Percentiles rank a stretch among this genome's conserved stretches.
These are phyloP conservation scores for Alternaria tenuissima DNA, from an alignment of 2,329 filamentous ascomycete genomes.

Conservation along the genomic window DNA sequence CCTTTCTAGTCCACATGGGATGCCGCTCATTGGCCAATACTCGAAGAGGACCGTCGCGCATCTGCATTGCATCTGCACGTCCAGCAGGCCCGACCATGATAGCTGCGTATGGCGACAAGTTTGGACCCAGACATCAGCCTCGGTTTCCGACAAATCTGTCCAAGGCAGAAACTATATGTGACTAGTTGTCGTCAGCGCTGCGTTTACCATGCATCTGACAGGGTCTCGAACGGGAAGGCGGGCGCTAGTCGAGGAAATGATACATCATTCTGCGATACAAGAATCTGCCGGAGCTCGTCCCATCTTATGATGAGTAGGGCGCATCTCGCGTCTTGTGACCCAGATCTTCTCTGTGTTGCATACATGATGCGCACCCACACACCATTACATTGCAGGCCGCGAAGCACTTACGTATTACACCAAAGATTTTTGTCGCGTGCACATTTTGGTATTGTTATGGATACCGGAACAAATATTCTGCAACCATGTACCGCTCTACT, in stretches of 20 bases:
- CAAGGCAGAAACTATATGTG: constrained; percentile 32
- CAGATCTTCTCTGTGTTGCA: neutral
- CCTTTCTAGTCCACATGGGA: constrained; percentile 21
- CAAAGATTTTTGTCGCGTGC: neutral
- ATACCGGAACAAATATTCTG: neutral
- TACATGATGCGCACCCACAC: neutral
- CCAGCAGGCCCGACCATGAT: constrained; percentile 24
- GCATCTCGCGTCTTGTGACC: constrained; percentile 7
- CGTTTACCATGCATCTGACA: constrained; percentile 22
- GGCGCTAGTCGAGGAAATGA: neutral
- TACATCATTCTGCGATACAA: constrained; percentile 1
- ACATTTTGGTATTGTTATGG: neutral
- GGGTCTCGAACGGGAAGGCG: constrained; percentile 7
- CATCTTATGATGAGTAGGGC: neutral
- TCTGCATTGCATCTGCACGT: constrained; percentile 21
- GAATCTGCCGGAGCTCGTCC: neutral
- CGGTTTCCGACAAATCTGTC: constrained; percentile 20
- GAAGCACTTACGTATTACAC: neutral
- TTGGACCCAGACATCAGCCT: constrained; percentile 25
- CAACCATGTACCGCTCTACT: neutral
- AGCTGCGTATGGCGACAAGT: constrained; percentile 19
- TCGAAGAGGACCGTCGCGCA: constrained; percentile 25
- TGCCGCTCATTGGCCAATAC: constrained; percentile 25
- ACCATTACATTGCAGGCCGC: neutral
- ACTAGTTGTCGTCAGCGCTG: constrained; percentile 34